Conservation (phyloP, 2,329 filamentous ascomycete species). For the Aspergillus sp. region DNA sequence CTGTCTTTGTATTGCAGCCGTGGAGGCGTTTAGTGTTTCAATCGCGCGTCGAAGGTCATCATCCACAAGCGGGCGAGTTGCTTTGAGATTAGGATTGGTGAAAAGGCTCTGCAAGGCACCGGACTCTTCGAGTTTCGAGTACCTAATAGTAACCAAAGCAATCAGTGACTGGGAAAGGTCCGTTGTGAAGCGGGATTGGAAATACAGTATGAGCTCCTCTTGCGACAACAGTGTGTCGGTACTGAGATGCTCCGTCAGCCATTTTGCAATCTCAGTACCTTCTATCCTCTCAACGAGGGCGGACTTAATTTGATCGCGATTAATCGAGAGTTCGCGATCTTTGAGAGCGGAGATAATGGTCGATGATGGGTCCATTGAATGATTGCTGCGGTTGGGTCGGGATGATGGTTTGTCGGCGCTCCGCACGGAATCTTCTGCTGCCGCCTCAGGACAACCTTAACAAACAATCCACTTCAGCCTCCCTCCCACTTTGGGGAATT, state of each 20-base stretch:
- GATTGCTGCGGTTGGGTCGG: slow-evolving; percentile 16
- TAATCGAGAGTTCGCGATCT: slow-evolving; percentile 32
- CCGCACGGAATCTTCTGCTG: not conserved
- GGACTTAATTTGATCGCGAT: slow-evolving; percentile 31
- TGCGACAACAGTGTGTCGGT: slow-evolving; percentile 41
- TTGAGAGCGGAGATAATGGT: slow-evolving; percentile 30
- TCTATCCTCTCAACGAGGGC: slow-evolving; percentile 27
- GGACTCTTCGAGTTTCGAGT: slow-evolving; percentile 37
- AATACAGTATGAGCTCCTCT: slow-evolving; percentile 43
- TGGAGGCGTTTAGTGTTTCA: slow-evolving; percentile 40
- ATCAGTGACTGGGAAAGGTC: not conserved
- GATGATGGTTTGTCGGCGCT: not conserved
- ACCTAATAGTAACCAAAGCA: slow-evolving; percentile 25
- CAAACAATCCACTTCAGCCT: not conserved
- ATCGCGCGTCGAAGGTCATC: slow-evolving; percentile 42
- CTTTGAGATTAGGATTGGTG: slow-evolving; percentile 28
- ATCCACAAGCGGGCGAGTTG: slow-evolving; percentile 43
- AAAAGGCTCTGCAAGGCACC: slow-evolving; percentile 33
- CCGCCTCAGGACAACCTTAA: not conserved
- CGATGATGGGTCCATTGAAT: slow-evolving; percentile 20
- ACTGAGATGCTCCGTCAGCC: slow-evolving; percentile 36
- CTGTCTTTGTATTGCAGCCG: slow-evolving; percentile 37
- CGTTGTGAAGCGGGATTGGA: not conserved
- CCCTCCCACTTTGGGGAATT: not conserved
- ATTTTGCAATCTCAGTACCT: slow-evolving; percentile 29